Conservation (phyloP, 371 early-diverging fungal genomes). For the Mortierella sp. region DNA sequence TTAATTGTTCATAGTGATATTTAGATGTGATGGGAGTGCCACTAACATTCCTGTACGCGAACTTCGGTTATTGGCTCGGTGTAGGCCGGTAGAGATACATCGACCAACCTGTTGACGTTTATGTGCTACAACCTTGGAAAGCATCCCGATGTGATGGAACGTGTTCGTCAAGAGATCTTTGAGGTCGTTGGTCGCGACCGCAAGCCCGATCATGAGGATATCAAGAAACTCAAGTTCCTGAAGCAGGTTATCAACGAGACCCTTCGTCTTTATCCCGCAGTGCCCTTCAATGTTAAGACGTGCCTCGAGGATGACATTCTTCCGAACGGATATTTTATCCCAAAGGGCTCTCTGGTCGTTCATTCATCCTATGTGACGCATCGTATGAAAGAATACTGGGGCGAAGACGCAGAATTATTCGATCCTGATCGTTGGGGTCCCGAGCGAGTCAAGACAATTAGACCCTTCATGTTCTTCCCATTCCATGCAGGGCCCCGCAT, state of each 20-base stretch:
- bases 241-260: conserved; percentile 61
- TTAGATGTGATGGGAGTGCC: neutral
- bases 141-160: conserved; percentile 58
- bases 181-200: conserved; percentile 52
- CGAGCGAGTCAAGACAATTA: conserved; percentile 42
- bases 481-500: conserved; percentile 55
- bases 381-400: conserved; percentile 66
- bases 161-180: conserved; percentile 60
- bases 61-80: conserved; percentile 54
- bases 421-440: conserved; percentile 70
- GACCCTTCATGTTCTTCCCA: conserved; percentile 54
- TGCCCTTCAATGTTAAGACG: conserved; percentile 52
- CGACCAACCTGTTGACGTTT: conserved; percentile 61
- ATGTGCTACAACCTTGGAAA: conserved; percentile 56
- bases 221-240: conserved; percentile 57
- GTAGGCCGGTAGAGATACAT: conserved; percentile 67
- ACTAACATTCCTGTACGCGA: neutral
- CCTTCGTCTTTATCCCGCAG: conserved; percentile 56
- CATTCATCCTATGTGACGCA: conserved; percentile 61
- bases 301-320: conserved; percentile 60
- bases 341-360: conserved; percentile 64
- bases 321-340: conserved; percentile 60
- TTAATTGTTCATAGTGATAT: neutral
- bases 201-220: conserved; percentile 44
- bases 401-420: conserved; percentile 71